These are phyloP conservation scores for Candida corydali DNA, from an alignment of 805 yeast species.

Conservation along the genomic window DNA sequence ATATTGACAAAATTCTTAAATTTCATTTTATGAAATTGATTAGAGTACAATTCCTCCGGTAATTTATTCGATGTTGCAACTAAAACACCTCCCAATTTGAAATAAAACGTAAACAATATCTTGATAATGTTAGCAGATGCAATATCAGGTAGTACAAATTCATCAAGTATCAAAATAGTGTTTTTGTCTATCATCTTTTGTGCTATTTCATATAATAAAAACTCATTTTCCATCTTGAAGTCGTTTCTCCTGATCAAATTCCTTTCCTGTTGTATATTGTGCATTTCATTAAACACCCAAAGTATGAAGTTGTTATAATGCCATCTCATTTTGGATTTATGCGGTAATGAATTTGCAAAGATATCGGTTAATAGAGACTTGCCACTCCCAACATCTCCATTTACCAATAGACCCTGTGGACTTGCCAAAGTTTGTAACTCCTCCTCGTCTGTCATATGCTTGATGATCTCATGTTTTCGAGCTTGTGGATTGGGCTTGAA, in stretches of 20 bases:
- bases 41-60: conserved; percentile 69
- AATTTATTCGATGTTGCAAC: conserved; percentile 71
- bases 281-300: conserved; percentile 64
- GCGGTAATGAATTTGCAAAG: conserved; percentile 63
- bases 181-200: conserved; percentile 54
- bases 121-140: conserved; percentile 69
- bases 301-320: conserved; percentile 68
- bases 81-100: conserved; percentile 69
- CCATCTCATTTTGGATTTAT: conserved; percentile 61
- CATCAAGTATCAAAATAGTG: conserved; percentile 63
- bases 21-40: conserved; percentile 55
- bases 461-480: conserved; percentile 40
- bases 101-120: conserved; percentile 61
- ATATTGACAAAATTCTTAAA: conserved; percentile 56
- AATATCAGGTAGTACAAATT: conserved; percentile 73
- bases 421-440: conserved; percentile 49
- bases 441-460: conserved; percentile 56
- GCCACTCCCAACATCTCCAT: conserved; percentile 73
- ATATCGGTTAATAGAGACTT: conserved; percentile 72
- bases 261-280: conserved; percentile 46
- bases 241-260: conserved; percentile 13
- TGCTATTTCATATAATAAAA: conserved; percentile 62
- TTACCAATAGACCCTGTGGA: conserved; percentile 61
- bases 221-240: conserved; percentile 52
- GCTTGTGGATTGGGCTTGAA: conserved; percentile 30